These are phyloP conservation scores for Aspergillus eucalypticola DNA, from an alignment of 2,329 filamentous ascomycete species.

Conservation along the genomic window DNA sequence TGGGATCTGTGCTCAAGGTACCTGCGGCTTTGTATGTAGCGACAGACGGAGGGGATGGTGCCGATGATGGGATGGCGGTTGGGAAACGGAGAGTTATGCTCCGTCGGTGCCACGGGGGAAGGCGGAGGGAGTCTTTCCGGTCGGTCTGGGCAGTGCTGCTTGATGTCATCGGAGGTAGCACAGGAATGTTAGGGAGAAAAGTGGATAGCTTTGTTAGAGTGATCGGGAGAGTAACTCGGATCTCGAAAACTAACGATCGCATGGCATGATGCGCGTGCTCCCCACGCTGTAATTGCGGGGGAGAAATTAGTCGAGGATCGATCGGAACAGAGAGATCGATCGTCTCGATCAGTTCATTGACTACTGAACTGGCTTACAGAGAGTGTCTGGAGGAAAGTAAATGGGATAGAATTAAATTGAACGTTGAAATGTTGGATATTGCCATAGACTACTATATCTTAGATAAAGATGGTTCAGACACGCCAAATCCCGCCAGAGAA, in stretches of 20 bases:
- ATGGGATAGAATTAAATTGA: neutral
- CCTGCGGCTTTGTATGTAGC: neutral
- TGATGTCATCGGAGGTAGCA: neutral
- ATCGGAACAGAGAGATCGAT: too few species aligned
- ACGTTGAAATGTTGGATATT: neutral
- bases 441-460: slow-evolving; percentile 7
- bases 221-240: too few species aligned
- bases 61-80: neutral
- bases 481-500: slow-evolving; percentile 8
- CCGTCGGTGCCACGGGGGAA: neutral
- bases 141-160: neutral
- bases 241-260: too few species aligned
- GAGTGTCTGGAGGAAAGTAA: too few species aligned
- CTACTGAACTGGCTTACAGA: too few species aligned
- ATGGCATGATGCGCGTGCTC: too few species aligned
- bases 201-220: too few species aligned
- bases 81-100: neutral
- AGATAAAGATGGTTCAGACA: neutral
- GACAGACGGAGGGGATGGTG: neutral
- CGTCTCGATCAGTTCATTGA: too few species aligned
- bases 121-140: neutral
- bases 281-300: too few species aligned
- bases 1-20: neutral
- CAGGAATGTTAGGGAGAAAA: neutral
- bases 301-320: too few species aligned